Base-by-base conservation (phyloP, 345 rosid species). In the Carallia pectinifolia region DNA sequence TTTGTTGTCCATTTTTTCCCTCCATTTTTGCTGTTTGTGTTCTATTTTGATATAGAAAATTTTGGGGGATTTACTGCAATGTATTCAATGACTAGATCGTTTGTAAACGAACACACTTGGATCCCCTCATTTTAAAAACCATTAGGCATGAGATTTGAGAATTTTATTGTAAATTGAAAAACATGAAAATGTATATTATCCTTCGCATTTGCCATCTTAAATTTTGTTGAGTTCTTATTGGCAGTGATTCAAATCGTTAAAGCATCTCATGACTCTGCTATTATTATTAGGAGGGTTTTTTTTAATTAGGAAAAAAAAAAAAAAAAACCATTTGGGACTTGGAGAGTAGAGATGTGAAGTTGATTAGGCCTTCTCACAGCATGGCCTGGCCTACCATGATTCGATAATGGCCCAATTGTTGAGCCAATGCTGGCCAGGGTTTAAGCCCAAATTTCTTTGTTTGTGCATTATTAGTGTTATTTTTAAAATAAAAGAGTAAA, bases 1-100 rank as follows among this genome's bases (percentile, higher is more conserved):
- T 77, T 65, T 77, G 64, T 52, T 71, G 68, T 68, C 80, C 73
- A 72, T 77, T 76, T 71, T 71, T 54, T 52, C 61, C 72, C 67
- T 66, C 63, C 59, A 72, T 55, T 68, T 72, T 77, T 74, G 80
- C 73, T 70, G 52, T 38, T 66, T 63, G 65, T 68, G 73, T 73
- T 69, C 60, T 53, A 64, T 27, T 72, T 53, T 56, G 47, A 67
- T 58, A 60, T 68, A 62, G 67, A 56, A 70, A 72, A 34, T 72
- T 72, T 64, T 71, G 68, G 70, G 79, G 82, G 80, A 66, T 62
- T 53, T 65, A 59, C 74, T 59, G 58, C 50, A 47, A 71, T 59
- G 69, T 64, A 62, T 59, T 64, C 63, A 44, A 69, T 66, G 62
- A 71, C 70, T 62, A 52, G 60, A 53, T 54, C 50, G 58, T 71